A percentile compares a stretch with the other conserved stretches of the same genome.
Evolutionary conservation across 768 basidiomycete genomes (phyloP).

Genomic region (Exidia glandulosa): DNA sequence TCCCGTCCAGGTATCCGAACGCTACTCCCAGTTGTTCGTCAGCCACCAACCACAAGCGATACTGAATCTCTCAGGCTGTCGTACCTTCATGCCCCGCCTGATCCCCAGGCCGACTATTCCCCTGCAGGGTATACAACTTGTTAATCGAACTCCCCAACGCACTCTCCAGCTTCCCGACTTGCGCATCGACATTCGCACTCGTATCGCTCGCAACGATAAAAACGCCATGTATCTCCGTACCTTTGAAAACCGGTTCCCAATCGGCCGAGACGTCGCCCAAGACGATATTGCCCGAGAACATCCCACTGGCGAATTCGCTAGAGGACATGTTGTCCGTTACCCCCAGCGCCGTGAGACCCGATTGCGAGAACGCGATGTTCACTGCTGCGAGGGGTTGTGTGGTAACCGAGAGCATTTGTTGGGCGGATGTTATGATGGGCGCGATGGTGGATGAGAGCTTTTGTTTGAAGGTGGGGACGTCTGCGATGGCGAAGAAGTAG

Average conservation of each 20-base stretch:
- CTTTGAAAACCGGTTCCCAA: too few species aligned
- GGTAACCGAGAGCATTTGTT: slow-evolving; percentile 13
- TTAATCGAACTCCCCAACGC: neutral
- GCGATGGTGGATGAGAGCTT: slow-evolving; percentile 27
- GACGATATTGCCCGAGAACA: too few species aligned
- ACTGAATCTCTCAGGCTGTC: neutral
- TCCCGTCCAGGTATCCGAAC: neutral
- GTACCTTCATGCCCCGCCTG: neutral
- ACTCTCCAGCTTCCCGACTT: neutral
- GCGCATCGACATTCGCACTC: neutral
- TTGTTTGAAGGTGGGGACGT: slow-evolving; percentile 32
- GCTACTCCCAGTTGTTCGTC: neutral
- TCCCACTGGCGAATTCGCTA: too few species aligned
- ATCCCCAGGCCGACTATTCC: neutral
- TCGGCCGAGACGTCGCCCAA: too few species aligned
- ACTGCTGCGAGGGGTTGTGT: slow-evolving; percentile 28
- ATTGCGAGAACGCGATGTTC: slow-evolving; percentile 44
- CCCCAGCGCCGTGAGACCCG: slow-evolving; percentile 34
- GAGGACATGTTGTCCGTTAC: too few species aligned
- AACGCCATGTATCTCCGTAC: too few species aligned
- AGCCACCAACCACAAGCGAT: neutral
- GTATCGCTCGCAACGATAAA: too few species aligned
- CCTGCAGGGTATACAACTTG: neutral
- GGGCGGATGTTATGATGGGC: slow-evolving; percentile 30
- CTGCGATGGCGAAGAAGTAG: slow-evolving; percentile 40